These are phyloP conservation scores for Colletotrichum tabaci DNA, from an alignment of 2,329 filamentous ascomycete genomes.

Conservation along the genomic window DNA sequence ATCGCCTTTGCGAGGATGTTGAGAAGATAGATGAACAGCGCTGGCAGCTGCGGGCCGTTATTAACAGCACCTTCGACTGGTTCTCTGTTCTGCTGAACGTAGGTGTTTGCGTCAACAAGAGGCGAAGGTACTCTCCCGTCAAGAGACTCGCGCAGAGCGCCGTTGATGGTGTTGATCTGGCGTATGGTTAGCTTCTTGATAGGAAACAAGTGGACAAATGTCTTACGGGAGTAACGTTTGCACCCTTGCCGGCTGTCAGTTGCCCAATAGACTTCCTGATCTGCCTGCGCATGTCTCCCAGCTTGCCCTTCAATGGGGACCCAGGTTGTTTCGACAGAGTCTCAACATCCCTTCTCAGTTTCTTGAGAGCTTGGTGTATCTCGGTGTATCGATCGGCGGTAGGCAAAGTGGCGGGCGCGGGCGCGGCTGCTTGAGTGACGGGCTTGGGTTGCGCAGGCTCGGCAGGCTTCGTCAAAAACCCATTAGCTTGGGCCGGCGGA, in stretches of 20 bases:
- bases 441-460: constrained; percentile 32
- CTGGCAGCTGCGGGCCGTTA: constrained; percentile 71
- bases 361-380: constrained; percentile 80
- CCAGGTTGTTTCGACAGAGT: constrained; percentile 65
- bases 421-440: constrained; percentile 10
- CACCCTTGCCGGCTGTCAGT: constrained; percentile 74
- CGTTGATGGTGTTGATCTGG: constrained; percentile 63
- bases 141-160: constrained; percentile 68
- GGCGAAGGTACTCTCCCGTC: constrained; percentile 66
- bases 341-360: constrained; percentile 74
- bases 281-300: constrained; percentile 80
- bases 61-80: constrained; percentile 65
- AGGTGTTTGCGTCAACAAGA: constrained; percentile 68
- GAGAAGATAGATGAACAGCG: constrained; percentile 80
- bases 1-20: constrained; percentile 83
- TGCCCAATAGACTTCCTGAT: constrained; percentile 83
- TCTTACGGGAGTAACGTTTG: constrained; percentile 65
- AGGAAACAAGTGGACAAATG: not conserved
- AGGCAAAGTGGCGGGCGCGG: constrained; percentile 15
- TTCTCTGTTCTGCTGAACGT: constrained; percentile 63
- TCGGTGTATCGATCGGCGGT: constrained; percentile 62
- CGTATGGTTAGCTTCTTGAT: constrained; percentile 30
- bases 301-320: constrained; percentile 71
- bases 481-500: constrained; percentile 24
- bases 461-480: constrained; percentile 25